Evolutionary conservation across 1,284 basidiomycete genomes (phyloP), one percentile per base, ranked within the genome.

Genomic region (Athelia sp.): DNA sequence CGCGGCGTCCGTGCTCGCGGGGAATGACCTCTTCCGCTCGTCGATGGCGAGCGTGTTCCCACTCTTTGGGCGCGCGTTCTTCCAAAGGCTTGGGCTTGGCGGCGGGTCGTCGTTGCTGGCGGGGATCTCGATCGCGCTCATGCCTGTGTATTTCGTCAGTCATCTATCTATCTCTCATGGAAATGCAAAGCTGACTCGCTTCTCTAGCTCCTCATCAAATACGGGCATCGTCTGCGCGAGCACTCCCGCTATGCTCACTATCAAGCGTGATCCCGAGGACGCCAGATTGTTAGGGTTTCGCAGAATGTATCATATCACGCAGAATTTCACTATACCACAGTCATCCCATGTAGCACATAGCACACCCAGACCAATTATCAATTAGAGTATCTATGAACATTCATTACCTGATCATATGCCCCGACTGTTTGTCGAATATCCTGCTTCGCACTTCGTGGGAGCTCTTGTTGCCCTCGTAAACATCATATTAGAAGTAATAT

Each of bases 1-100:
- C 50, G 64, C 65, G 3, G 70, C 69, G 17, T 65, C 63, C 19
- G 67, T 71, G 9, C 61, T 73, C 26, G 70, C 71, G 3, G 66
- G 67, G 10, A 70, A 68, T 48, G 68, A 65, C 49, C 53, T 72
- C 24, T 60, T 67, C 51, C 59, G 71, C 13, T 64, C 62, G 2
- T 40, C 58, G 17, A 64, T 71, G 26, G 71, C 68, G 10, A 61
- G 67, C 2, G 64, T 52, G 0, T 72, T 70, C 59, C 69, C 68
- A 23, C 54, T 72, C 13, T 69, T 69, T 49, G 64, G 63, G 14
- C 49, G 54, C 14, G 58, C 58, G 3, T 62, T 68, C 55, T 68
- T 67, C 54, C 53, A 53, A 40, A 64, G 65, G 43, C 55, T 68
- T 34, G 63, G 65, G 19, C 58, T 68, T 11, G 65, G 62, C 3